Base-by-base conservation (phyloP, 768 basidiomycete species). In the Hebeloma cylindrosporum region DNA sequence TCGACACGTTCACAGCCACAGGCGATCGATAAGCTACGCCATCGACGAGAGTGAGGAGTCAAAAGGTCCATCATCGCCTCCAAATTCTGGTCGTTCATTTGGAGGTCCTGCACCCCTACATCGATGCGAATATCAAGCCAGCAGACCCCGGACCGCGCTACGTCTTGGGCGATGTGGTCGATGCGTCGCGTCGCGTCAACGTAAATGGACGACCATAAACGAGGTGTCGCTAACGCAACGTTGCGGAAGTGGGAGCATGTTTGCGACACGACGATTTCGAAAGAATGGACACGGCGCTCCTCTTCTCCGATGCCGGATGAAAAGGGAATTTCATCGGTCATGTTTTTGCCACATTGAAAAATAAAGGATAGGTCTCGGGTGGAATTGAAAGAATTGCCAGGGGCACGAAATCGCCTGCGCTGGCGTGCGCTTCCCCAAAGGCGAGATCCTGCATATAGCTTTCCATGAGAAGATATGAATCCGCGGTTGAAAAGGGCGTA, bases 181-280 rank as follows among this genome's bases (percentile, higher is more conserved):
- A 52, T 23, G 0, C 53, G 48, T 18, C 40, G 57, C 5, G 26
- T 35, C 1, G 60, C 50, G 17, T 54, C 36, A 16, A 74, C 52
- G 13, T 54, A 48, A 40, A 78, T 66, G 11, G 48, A 51, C 2
- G 59, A 60, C 77, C 76, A 79, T n/a, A 78, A 64, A 1, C 43
- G 37, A 1, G 64, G 64, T 3, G 69, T 69, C 11, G 43, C 47
- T 25, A 74, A 36, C 2, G 74, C 73, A 2, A 73, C 57, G 11
- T 57, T 39, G 33, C 74, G 70, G 47, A 73, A 72, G 40, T 60
- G 52, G 4, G 57, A 58, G 52, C 61, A 67, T 27, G 74, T 70
- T 36, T 74, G 72, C 7, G 70, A 68, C 7, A 69, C 54, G 3
- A 64, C 33, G 30, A 73, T 40, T 43, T 74, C 71, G 51, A 74